These are phyloP conservation scores for Colletotrichum orbiculare DNA, from an alignment of 2,329 filamentous ascomycete genomes.

Conservation along the genomic window DNA sequence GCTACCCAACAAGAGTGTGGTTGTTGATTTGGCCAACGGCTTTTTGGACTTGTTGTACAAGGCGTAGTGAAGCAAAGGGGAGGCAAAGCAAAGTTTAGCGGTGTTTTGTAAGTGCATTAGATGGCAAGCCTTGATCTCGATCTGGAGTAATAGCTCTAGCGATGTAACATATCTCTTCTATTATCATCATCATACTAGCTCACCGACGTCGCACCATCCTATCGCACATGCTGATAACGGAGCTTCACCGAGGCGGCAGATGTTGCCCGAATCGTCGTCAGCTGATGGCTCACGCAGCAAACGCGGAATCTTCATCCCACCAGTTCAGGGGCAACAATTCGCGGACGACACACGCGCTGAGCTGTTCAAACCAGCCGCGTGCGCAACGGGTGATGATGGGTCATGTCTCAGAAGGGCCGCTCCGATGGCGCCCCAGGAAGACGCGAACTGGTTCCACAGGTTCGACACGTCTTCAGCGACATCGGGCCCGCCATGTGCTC, in stretches of 20 bases:
- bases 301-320: not conserved
- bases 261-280: not conserved
- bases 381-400: not conserved
- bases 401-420: slow-evolving; percentile 15
- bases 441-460: not conserved
- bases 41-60: slow-evolving; percentile 96
- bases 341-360: not conserved
- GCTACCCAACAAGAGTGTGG: slow-evolving; percentile 94
- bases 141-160: slow-evolving; percentile 15
- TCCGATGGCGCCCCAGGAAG: slow-evolving; percentile 8
- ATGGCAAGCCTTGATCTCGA: slow-evolving; percentile 28
- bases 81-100: slow-evolving; percentile 32
- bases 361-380: not conserved
- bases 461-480: not conserved
- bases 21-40: slow-evolving; percentile 87
- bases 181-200: slow-evolving; percentile 13
- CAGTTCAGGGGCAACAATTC: slow-evolving; percentile 15
- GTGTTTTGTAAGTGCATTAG: slow-evolving; percentile 29
- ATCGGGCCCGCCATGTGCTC: not conserved
- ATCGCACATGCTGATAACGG: not conserved
- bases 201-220: not conserved
- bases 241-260: not conserved
- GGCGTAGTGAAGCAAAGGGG: slow-evolving; percentile 59
- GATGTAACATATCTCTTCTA: slow-evolving; percentile 12
- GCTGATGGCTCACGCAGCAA: too few species aligned